A percentile compares a stretch with the other conserved stretches of the same genome.
These are phyloP conservation scores for Fusarium denticulatum DNA, from an alignment of 2,329 filamentous ascomycete species.

Conservation along the genomic window DNA sequence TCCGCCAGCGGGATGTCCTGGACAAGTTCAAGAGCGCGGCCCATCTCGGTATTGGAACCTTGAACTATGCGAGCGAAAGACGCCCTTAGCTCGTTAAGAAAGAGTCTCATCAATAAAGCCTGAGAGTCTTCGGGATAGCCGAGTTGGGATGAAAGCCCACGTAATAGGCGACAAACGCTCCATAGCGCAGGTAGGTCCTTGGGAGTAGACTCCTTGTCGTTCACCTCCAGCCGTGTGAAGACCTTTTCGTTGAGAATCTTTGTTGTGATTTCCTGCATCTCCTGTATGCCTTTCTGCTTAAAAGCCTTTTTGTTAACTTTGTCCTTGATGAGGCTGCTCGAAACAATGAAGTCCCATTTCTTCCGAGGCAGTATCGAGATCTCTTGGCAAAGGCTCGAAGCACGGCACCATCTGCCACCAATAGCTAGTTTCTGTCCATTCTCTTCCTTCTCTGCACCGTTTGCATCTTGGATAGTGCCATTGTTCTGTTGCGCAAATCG, in stretches of 20 bases:
- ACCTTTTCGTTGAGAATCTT: too few relatives aligned
- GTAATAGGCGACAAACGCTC: neutral
- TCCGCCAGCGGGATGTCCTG: neutral
- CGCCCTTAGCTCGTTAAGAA: neutral
- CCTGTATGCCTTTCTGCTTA: neutral
- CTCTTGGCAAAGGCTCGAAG: neutral
- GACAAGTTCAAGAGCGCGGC: neutral
- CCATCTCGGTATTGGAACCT: neutral
- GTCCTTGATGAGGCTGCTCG: too few relatives aligned
- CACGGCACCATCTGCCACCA: neutral
- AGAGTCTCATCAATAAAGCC: neutral
- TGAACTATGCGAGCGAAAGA: neutral
- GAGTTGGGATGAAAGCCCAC: neutral
- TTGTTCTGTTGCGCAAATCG: too few relatives aligned
- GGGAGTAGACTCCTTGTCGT: neutral
- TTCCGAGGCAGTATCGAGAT: neutral
- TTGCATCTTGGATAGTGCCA: neutral
- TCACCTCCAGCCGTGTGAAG: neutral
- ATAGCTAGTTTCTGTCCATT: neutral
- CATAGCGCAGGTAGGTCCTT: neutral
- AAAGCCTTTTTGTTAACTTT: neutral
- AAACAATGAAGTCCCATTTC: too few relatives aligned
- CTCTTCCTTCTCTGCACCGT: neutral
- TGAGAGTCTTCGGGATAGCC: too few relatives aligned
- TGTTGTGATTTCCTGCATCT: neutral